Base-by-base conservation (phyloP, 208 protist genomes). In the Acanthamoeba quina region DNA sequence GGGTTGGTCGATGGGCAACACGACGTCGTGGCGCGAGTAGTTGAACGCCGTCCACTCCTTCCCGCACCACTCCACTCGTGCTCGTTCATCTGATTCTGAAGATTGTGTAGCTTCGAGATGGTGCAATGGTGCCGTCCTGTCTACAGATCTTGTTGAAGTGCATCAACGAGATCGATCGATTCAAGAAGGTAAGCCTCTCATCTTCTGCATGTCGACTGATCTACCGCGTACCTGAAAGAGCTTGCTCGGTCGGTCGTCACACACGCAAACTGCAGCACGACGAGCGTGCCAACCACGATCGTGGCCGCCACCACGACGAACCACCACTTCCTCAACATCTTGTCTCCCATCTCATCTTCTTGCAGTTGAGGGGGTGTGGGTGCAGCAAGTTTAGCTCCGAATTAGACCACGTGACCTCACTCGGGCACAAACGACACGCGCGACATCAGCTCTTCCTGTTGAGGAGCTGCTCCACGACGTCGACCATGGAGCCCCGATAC, bases 381-480 rank as follows among this genome's bases (percentile, higher is more conserved):
- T 21, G 0, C 56, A 60, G 41, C 6, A 70, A 31, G 34, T 15
- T 70, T 3, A 26, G 13, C 17, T n/a, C 13, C 0, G 0, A 21
- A 56, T 56, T 56, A 21, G 49, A 4, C 4, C 11, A 56, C 21
- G 5, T 54, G 49, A 21, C 52, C 6, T 34, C 10, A 72, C 7
- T 66, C 19, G 24, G 64, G 0, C n/a, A 15, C 26, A 11, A n/a
- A 72, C n/a, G 26, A 17, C 11, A 66, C 26, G 60, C 19, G 7
- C 60, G 64, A 10, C 66, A 41, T 29, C 31, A 56, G 21, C 52
- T 56, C 15, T 56, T 56, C 52, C 52, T 62, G 64, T 37, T 31
- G 49, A 86, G 78, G 78, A 86, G 78, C 52, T 86, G 29, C 49
- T 86, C 78, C 1, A 86, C 78, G 29, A 86, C 78, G 49, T 86